Conservation (phyloP, 129 eudicot species). For the Artemisia annua region DNA sequence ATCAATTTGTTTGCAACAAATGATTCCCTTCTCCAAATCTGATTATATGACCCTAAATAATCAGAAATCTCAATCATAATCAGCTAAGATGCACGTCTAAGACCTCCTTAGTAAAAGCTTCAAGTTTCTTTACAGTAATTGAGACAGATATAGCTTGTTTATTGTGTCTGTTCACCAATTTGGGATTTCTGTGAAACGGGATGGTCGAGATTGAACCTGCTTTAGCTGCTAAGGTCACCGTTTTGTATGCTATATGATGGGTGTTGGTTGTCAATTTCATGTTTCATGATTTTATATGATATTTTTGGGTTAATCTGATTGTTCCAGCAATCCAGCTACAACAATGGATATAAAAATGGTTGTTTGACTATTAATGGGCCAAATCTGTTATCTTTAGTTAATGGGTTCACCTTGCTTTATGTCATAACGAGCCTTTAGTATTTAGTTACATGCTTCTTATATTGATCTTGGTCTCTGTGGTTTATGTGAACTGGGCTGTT, state of each 20-base stretch:
- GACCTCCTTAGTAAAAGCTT: neutral
- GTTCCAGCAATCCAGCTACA: neutral
- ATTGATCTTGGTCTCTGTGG: slow-evolving; percentile 17
- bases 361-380: no score
- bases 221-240: neutral
- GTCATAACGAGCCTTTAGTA: neutral
- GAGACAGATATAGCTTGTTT: neutral
- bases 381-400: no score
- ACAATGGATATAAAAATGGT: neutral
- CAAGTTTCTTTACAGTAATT: neutral
- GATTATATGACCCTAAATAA: neutral
- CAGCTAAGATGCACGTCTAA: neutral
- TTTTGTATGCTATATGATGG: slow-evolving; percentile 3
- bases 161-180: neutral
- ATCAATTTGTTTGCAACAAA: neutral
- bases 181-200: neutral
- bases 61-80: slow-evolving; percentile 2
- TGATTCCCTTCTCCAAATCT: no score
- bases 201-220: neutral
- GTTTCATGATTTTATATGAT: neutral
- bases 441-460: slow-evolving; percentile 10
- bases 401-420: neutral
- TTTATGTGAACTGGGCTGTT: neutral
- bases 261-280: slow-evolving; percentile 3
- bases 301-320: neutral